Conservation (phyloP, 345 rosid genomes). For the Xanthoceras sorbifolium region DNA sequence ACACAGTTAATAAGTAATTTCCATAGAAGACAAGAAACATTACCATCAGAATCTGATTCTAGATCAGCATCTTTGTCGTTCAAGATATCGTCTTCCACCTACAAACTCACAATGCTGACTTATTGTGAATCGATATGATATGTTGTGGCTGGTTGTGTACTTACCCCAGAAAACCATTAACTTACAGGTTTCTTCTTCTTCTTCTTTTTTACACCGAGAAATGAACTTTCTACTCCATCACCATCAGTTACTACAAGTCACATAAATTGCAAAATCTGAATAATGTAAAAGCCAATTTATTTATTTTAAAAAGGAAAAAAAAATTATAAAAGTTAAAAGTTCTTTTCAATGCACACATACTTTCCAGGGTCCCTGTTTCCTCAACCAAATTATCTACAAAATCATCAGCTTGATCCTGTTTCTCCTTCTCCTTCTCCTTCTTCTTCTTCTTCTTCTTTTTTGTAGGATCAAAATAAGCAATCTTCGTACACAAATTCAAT, state of each 20-base stretch:
- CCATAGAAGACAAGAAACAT: background rate
- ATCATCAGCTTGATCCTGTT: background rate
- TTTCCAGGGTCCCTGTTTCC: background rate
- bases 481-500: background rate
- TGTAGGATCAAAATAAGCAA: background rate
- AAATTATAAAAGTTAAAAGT: too few species aligned
- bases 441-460: constrained; percentile 9
- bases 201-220: background rate
- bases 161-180: background rate
- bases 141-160: background rate
- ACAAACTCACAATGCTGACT: background rate
- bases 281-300: too few species aligned
- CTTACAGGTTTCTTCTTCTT: background rate
- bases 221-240: background rate
- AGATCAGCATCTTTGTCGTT: background rate
- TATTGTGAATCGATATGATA: background rate
- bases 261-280: background rate
- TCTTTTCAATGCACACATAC: background rate
- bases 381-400: background rate
- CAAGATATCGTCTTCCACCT: background rate
- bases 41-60: background rate
- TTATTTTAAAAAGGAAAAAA: too few species aligned
- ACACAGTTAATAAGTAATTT: too few species aligned
- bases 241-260: background rate
- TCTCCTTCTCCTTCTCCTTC: background rate